Conservation (phyloP, 1,284 basidiomycete species). For the Irpex sp. region DNA sequence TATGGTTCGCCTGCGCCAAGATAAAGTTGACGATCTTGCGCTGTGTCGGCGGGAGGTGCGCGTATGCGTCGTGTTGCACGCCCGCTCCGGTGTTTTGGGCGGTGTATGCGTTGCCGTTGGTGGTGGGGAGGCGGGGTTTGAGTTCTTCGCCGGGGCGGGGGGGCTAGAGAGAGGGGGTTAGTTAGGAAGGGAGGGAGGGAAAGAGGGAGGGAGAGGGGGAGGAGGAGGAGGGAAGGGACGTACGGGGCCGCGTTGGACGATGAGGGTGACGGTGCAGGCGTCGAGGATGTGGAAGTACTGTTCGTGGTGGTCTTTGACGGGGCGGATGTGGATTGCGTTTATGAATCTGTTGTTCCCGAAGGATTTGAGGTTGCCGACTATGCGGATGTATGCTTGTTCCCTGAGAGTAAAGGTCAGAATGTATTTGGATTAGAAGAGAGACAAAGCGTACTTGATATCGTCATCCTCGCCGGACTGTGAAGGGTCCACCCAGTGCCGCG, state of each 20-base stretch:
- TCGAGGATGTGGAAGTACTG: constrained; percentile 77
- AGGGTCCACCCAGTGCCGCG: constrained; percentile 83
- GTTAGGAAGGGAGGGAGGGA: neutral
- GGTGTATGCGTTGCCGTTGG: constrained; percentile 29
- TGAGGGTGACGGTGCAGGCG: constrained; percentile 43
- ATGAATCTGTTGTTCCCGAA: constrained; percentile 85
- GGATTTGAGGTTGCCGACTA: constrained; percentile 86
- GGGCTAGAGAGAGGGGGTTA: constrained; percentile 20
- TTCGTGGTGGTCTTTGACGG: constrained; percentile 74
- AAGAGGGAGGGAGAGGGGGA: neutral
- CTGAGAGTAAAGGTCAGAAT: too few species aligned
- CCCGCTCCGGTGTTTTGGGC: constrained; percentile 18
- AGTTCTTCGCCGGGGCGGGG: constrained; percentile 19
- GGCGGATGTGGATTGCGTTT: constrained; percentile 72
- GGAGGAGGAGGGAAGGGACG: constrained; percentile 9
- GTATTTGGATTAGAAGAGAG: too few species aligned
- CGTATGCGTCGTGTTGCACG: constrained; percentile 29
- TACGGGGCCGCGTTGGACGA: constrained; percentile 39
- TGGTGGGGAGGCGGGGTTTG: constrained; percentile 3
- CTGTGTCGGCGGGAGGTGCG: constrained; percentile 41
- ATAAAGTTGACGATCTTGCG: constrained; percentile 48
- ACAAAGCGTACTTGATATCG: constrained; percentile 41
- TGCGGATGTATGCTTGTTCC: constrained; percentile 77
- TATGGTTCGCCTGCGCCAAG: constrained; percentile 26
- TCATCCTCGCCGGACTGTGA: constrained; percentile 51